Evolutionary conservation across 768 basidiomycete species (phyloP).

Genomic region (Calvatia gigantea): DNA sequence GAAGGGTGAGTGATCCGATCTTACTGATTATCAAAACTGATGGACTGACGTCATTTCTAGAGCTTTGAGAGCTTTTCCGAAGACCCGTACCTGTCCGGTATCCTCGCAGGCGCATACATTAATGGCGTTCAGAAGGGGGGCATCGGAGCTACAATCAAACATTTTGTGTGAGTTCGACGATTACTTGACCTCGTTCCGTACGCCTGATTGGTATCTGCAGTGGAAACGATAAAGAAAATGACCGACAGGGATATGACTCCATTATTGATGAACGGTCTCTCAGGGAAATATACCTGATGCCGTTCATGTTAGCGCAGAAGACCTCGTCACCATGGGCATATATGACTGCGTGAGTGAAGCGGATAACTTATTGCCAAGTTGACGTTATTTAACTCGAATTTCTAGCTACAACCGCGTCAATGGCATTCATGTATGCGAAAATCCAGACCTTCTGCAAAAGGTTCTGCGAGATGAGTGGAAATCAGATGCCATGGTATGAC

Average conservation of each 20-base stretch:
- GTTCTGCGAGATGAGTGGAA: slow-evolving; percentile 71
- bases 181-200: not conserved
- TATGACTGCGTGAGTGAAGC: slow-evolving; percentile 60
- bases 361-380: not conserved
- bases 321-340: slow-evolving; percentile 61
- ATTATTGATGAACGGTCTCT: slow-evolving; percentile 63
- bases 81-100: slow-evolving; percentile 71
- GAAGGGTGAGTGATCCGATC: slow-evolving; percentile 40
- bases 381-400: not conserved
- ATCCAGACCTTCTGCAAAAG: slow-evolving; percentile 51
- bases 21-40: not conserved
- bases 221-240: slow-evolving; percentile 81
- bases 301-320: slow-evolving; percentile 72
- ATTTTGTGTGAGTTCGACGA: slow-evolving; percentile 57
- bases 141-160: slow-evolving; percentile 76
- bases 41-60: slow-evolving; percentile 25
- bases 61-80: slow-evolving; percentile 80
- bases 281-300: slow-evolving; percentile 73
- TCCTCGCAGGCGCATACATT: slow-evolving; percentile 69
- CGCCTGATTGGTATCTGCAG: slow-evolving; percentile 25
- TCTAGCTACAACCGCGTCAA: slow-evolving; percentile 73
- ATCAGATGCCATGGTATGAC: slow-evolving; percentile 53
- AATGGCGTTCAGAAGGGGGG: slow-evolving; percentile 75
- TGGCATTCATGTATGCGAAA: slow-evolving; percentile 70
- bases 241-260: slow-evolving; percentile 65